These are phyloP conservation scores for Coemansia umbellata DNA, from an alignment of 192 early-diverging fungal species.

Conservation along the genomic window DNA sequence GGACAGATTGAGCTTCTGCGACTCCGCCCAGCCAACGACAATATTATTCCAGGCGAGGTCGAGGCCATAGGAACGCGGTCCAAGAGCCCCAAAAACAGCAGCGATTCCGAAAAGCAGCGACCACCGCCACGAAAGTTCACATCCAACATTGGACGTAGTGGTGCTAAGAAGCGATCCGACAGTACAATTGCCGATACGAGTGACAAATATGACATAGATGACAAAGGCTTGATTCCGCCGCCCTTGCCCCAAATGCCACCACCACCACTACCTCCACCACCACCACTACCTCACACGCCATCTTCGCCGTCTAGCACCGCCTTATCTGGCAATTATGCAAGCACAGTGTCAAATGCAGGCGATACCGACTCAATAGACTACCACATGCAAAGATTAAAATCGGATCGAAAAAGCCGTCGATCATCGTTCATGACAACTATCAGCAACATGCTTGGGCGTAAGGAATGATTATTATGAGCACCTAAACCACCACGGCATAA, in stretches of 20 bases:
- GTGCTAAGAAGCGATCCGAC: not conserved
- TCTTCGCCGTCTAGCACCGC: slow-evolving; percentile 9
- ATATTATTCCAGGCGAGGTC: not conserved
- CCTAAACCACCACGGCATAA: no score
- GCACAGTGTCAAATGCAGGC: slow-evolving; percentile 5
- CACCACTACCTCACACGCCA: slow-evolving; percentile 30
- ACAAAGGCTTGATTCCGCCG: slow-evolving; percentile 8
- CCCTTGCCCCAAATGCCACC: slow-evolving; percentile 38
- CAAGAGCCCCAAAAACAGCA: slow-evolving; percentile 9
- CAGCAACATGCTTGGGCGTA: slow-evolving; percentile 45
- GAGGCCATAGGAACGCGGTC: slow-evolving; percentile 7
- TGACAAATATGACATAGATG: not conserved
- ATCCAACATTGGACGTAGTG: slow-evolving; percentile 1
- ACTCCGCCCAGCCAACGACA: slow-evolving; percentile 13
- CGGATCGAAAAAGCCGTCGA: slow-evolving; percentile 31
- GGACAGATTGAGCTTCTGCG: slow-evolving; percentile 23
- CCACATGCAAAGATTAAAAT: slow-evolving; percentile 28
- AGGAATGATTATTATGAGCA: slow-evolving; percentile 11
- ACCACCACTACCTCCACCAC: slow-evolving; percentile 17
- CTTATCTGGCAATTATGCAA: slow-evolving; percentile 7
- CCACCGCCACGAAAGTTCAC: slow-evolving; percentile 11
- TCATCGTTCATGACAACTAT: slow-evolving; percentile 48
- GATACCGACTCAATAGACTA: slow-evolving; percentile 44
- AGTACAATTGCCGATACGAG: not conserved
- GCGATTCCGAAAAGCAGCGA: slow-evolving; percentile 10